A percentile compares a stretch with the other conserved stretches of the same genome.
Evolutionary conservation across 2,329 filamentous ascomycete genomes (phyloP).

Genomic region (Alternaria conjuncta): DNA sequence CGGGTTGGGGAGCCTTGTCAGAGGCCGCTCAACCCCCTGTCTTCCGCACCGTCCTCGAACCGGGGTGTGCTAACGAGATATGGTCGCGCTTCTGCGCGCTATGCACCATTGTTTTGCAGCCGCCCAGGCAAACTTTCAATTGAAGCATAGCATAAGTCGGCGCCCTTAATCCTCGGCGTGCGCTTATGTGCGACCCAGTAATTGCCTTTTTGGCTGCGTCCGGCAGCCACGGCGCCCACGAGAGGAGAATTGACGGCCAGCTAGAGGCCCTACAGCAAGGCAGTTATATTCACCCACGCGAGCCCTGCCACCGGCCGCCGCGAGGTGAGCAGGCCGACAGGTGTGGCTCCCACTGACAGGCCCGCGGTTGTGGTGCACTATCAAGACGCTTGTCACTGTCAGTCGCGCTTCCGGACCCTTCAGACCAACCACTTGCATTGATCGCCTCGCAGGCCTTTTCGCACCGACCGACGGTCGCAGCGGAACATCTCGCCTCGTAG

Average conservation of each 20-base stretch:
- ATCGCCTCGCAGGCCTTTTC: constrained; percentile 21
- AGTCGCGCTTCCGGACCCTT: constrained; percentile 38
- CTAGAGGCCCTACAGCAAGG: not conserved
- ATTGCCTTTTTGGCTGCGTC: constrained; percentile 11
- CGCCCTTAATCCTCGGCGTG: constrained; percentile 24
- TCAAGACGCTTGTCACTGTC: constrained; percentile 39
- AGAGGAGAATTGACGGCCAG: not conserved
- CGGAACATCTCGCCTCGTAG: constrained; percentile 20
- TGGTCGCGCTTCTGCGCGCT: constrained; percentile 27
- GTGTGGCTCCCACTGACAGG: constrained; percentile 44
- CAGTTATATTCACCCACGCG: constrained; percentile 4
- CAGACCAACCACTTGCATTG: constrained; percentile 28
- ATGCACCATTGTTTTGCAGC: constrained; percentile 36
- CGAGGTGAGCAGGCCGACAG: constrained; percentile 28
- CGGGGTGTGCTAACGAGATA: constrained; percentile 28
- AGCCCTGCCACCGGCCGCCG: constrained; percentile 16
- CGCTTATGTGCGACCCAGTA: constrained; percentile 19
- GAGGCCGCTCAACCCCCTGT: constrained; percentile 31
- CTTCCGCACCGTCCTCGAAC: constrained; percentile 36
- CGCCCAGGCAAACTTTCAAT: constrained; percentile 31
- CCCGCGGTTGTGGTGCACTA: constrained; percentile 36
- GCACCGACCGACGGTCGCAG: constrained; percentile 22
- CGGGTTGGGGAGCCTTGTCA: constrained; percentile 37
- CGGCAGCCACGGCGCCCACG: constrained; percentile 10
- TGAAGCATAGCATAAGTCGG: constrained; percentile 29